Percentiles rank a stretch among this genome's conserved stretches.
phyloP scores from a whole-genome alignment of 495 filamentous ascomycete genomes.

The Neurospora sp. region DNA sequence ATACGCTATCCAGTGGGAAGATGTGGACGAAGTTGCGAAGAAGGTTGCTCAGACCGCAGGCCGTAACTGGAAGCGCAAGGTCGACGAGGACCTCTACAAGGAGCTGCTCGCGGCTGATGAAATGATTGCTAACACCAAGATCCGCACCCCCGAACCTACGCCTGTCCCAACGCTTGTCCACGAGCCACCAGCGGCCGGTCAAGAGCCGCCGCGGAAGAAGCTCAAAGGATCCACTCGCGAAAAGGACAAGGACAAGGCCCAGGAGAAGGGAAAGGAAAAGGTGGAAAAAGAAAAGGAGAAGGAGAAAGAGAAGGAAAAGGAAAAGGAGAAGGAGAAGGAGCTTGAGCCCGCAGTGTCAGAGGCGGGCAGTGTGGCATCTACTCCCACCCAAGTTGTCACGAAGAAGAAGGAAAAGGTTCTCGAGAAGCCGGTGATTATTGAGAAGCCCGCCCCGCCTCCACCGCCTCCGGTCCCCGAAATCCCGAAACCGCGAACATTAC shows the following conservation, averaged over 20 bases:
- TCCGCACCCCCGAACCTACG: slow-evolving; percentile 35
- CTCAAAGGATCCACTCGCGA: slow-evolving; percentile 25
- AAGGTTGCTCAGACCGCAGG: slow-evolving; percentile 76
- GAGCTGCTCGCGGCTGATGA: slow-evolving; percentile 53
- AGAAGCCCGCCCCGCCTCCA: slow-evolving; percentile 20
- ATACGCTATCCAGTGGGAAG: slow-evolving; percentile 92
- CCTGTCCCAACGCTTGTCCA: slow-evolving; percentile 11
- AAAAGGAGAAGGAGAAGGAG: slow-evolving; percentile 21
- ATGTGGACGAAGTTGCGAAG: slow-evolving; percentile 86
- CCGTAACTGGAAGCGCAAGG: slow-evolving; percentile 73
- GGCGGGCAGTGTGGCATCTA: slow-evolving; percentile 12
- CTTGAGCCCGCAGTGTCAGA: slow-evolving; percentile 38
- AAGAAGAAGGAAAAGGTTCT: slow-evolving; percentile 61
- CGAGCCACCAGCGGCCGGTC: slow-evolving; percentile 5
- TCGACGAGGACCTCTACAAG: slow-evolving; percentile 84
- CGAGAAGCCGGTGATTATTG: slow-evolving; percentile 28
- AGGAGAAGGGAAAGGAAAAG: slow-evolving; percentile 38
- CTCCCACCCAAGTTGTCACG: slow-evolving; percentile 18
- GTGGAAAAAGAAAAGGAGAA: slow-evolving; percentile 40
- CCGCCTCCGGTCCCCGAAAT: slow-evolving; percentile 57
- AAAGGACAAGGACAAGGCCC: slow-evolving; percentile 44
- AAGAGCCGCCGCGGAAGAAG: slow-evolving; percentile 47
- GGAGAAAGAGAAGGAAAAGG: slow-evolving; percentile 28
- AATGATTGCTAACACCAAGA: slow-evolving; percentile 34
- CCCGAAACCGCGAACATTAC: slow-evolving; percentile 63